These are phyloP conservation scores for Escallonia herrerae DNA, from an alignment of 129 eudicot species.

Conservation along the genomic window DNA sequence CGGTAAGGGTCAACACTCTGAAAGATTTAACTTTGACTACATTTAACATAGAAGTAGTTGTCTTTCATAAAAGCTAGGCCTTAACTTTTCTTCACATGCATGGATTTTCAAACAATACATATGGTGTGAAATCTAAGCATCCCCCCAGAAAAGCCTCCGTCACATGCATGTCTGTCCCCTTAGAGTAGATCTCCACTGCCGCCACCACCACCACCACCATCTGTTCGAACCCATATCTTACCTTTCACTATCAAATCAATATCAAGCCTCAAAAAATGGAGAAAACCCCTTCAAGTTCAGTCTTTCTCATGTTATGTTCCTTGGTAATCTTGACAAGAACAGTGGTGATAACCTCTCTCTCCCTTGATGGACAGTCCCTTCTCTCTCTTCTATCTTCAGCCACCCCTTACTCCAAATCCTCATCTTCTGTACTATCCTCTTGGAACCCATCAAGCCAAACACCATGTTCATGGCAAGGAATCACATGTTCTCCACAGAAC, in stretches of 20 bases:
- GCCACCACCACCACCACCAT: slow-evolving; percentile 23
- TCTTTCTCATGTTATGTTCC: slow-evolving; percentile 26
- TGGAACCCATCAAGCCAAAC: slow-evolving; percentile 75
- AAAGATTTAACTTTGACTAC: neutral
- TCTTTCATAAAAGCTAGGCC: slow-evolving; percentile 14
- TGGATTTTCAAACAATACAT: slow-evolving; percentile 32
- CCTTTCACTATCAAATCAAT: neutral
- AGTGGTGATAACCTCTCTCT: slow-evolving; percentile 33
- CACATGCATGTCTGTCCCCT: slow-evolving; percentile 68
- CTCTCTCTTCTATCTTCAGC: slow-evolving; percentile 59
- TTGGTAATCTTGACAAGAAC: neutral
- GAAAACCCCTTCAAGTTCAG: slow-evolving; percentile 2
- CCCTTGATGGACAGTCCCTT: slow-evolving; percentile 72
- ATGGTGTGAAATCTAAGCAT: slow-evolving; percentile 58
- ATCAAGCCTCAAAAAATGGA: slow-evolving; percentile 20
- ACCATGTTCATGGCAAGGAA: slow-evolving; percentile 94
- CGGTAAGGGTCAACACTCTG: slow-evolving; percentile 21
- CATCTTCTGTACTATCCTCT: slow-evolving; percentile 48
- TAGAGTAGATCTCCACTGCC: slow-evolving; percentile 30
- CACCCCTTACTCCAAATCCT: slow-evolving; percentile 32
- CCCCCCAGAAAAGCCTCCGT: slow-evolving; percentile 28
- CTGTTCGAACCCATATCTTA: slow-evolving; percentile 16
- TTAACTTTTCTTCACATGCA: slow-evolving; percentile 52
- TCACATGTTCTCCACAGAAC: slow-evolving; percentile 77
- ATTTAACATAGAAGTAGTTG: neutral